Conservation (phyloP, 805 yeast genomes). For the Pichia phayaonensis region DNA sequence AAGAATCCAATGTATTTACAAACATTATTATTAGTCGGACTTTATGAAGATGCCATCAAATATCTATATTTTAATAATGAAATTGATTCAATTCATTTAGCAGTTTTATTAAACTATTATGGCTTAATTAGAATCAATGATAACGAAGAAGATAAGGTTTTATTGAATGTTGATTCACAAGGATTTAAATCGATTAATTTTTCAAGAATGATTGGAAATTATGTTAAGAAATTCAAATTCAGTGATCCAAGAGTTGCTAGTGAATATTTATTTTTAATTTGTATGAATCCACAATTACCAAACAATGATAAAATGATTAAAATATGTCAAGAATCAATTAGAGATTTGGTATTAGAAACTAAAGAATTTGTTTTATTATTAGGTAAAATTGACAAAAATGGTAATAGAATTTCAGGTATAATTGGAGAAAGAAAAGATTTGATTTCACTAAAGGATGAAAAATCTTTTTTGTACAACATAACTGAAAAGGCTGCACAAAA, state of each 20-base stretch:
- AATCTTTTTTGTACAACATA: conserved; percentile 57
- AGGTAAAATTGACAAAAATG: conserved; percentile 77
- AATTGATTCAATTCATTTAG: conserved; percentile 83
- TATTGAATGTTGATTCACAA: conserved; percentile 29
- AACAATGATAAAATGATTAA: conserved; percentile 35
- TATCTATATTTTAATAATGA: conserved; percentile 57
- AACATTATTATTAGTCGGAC: conserved; percentile 64
- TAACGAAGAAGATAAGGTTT: conserved; percentile 7
- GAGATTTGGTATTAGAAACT: conserved; percentile 79
- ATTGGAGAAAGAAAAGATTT: conserved; percentile 70
- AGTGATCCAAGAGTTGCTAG: conserved; percentile 87
- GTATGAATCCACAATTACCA: conserved; percentile 35
- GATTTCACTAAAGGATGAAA: conserved; percentile 49
- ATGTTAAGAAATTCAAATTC: conserved; percentile 73
- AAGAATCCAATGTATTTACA: conserved; percentile 69
- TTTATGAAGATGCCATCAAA: conserved; percentile 73
- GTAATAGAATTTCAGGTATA: conserved; percentile 73
- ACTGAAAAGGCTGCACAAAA: conserved; percentile 78
- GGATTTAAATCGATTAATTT: conserved; percentile 33
- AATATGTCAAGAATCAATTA: conserved; percentile 67
- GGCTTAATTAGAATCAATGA: conserved; percentile 49
- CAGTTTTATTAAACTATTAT: conserved; percentile 70
- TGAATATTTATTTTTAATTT: conserved; percentile 74
- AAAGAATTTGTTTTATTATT: conserved; percentile 73
- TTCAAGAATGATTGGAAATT: conserved; percentile 66